phyloP scores from a whole-genome alignment of 2,329 filamentous ascomycete genomes.

The Blastomyces parvus region DNA sequence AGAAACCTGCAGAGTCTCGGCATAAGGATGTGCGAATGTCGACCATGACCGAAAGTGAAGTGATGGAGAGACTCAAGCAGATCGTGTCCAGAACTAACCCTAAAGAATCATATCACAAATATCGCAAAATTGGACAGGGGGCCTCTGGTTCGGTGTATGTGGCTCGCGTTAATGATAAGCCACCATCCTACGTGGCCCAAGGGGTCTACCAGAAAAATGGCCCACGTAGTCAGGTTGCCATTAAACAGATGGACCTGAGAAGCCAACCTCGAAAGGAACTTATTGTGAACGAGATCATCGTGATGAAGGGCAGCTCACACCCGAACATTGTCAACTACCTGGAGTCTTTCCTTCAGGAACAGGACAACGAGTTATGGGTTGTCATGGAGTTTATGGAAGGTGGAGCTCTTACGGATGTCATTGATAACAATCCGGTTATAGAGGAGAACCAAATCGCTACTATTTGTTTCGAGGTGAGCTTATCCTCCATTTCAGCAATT shows the following conservation, averaged over 20 bases:
- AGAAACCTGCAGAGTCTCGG: constrained; percentile 63
- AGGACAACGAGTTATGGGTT: constrained; percentile 93
- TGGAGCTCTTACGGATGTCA: constrained; percentile 92
- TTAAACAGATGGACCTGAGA: constrained; percentile 98
- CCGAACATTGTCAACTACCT: constrained; percentile 98
- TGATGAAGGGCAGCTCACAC: constrained; percentile 99
- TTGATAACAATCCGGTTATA: constrained; percentile 92
- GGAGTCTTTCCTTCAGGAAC: constrained; percentile 91
- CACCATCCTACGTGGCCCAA: constrained; percentile 69
- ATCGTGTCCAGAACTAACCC: constrained; percentile 95
- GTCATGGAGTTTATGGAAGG: constrained; percentile 99
- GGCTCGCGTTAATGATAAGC: constrained; percentile 83
- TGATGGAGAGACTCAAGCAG: constrained; percentile 90
- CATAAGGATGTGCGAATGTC: constrained; percentile 97
- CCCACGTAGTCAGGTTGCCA: constrained; percentile 79
- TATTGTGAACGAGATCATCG: constrained; percentile 98
- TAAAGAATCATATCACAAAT: constrained; percentile 92
- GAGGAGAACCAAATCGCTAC: constrained; percentile 96
- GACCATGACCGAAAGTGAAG: constrained; percentile 92
- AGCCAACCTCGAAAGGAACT: constrained; percentile 96
- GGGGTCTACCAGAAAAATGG: constrained; percentile 72
- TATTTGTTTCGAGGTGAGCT: constrained; percentile 82
- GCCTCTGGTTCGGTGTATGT: constrained; percentile 97
- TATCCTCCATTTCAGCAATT: constrained; percentile 30
- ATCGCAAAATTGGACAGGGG: constrained; percentile 98